Evolutionary conservation across 305 asterid species (phyloP), one percentile per base, ranked within the genome.

Genomic region (Fraxinus angustifolia): DNA sequence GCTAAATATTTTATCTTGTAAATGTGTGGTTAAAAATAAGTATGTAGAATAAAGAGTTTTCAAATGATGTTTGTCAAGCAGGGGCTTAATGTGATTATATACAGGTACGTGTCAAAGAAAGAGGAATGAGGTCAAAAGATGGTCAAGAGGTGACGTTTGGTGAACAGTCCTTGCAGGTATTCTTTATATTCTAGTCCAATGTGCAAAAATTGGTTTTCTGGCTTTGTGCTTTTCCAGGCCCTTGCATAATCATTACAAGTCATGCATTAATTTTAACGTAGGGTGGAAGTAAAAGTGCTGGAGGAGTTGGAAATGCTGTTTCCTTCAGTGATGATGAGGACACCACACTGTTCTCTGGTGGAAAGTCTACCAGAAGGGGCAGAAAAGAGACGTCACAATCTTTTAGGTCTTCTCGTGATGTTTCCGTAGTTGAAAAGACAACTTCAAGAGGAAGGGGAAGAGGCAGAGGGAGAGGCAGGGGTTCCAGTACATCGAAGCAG

Each of bases 251-350:
- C 74, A 68, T 68, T 12, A 14, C 21, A 28, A 4, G 74, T 30
- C 3, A 68, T 28, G 38, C 36, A 12, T 11, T 68, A 30, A 28
- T 28, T 28, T 28, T 14, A 30, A 10, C 14, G 95, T 88, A 89
- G 83, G 82, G 76, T 58, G 86, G 84, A 81, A 87, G 82, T 76
- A 89, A 33, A 84, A 85, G 83, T 81, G 83, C 85, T 80, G 85
- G 84, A 81, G 94, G 89, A 78, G 82, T 82, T 58, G 94, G 92
- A 86, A 85, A 83, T 84, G 87, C 92, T 33, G 91, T 85, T 87
- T 84, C 96, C 79, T 96, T 92, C 85, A 92, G 97, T 82, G 99
- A 94, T n/a, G 97, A 96, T 83, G 99, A 96, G 86, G 96, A 91
- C 78, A 85, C 90, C 60, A 81, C 87, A 77, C 16, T 28, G 53